Evolutionary conservation across 2,329 filamentous ascomycete species (phyloP).

Genomic region (Monosporascus sp.): DNA sequence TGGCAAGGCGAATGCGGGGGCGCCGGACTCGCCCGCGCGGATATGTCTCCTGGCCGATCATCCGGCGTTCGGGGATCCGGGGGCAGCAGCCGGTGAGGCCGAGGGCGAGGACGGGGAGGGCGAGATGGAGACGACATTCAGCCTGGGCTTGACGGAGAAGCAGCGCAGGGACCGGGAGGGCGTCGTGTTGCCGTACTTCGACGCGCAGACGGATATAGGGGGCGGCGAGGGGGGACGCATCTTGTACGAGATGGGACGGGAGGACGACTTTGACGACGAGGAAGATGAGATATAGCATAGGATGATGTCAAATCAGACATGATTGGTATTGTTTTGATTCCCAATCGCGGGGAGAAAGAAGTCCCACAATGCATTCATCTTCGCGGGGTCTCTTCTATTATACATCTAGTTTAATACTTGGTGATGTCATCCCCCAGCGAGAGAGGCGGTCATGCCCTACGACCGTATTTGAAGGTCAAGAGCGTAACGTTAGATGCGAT

Average conservation of each 20-base stretch:
- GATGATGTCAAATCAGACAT: too few relatives aligned
- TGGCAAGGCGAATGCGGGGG: constrained; percentile 6
- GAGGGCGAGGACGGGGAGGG: constrained; percentile 40
- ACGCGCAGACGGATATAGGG: constrained; percentile 78
- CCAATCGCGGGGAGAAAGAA: too few relatives aligned
- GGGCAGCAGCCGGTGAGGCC: constrained; percentile 29
- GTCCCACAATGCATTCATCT: not conserved
- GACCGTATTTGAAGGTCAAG: not conserved
- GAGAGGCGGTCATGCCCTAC: not conserved
- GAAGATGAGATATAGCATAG: constrained; percentile 35
- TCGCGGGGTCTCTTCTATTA: not conserved
- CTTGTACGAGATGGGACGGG: constrained; percentile 90
- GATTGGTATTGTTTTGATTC: too few relatives aligned
- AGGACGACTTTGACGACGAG: constrained; percentile 96
- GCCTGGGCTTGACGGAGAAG: constrained; percentile 81
- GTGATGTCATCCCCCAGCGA: not conserved
- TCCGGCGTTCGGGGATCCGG: constrained; percentile 54
- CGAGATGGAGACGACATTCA: constrained; percentile 72
- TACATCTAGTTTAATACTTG: not conserved
- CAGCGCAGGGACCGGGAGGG: constrained; percentile 82
- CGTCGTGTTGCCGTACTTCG: constrained; percentile 91
- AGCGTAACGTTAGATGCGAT: not conserved
- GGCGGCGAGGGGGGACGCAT: constrained; percentile 86
- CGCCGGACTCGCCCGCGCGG: constrained; percentile 25
- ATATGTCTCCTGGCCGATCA: constrained; percentile 70